These are phyloP conservation scores for Aquilaria agallochum DNA, from an alignment of 441 rosid species.

Conservation along the genomic window DNA sequence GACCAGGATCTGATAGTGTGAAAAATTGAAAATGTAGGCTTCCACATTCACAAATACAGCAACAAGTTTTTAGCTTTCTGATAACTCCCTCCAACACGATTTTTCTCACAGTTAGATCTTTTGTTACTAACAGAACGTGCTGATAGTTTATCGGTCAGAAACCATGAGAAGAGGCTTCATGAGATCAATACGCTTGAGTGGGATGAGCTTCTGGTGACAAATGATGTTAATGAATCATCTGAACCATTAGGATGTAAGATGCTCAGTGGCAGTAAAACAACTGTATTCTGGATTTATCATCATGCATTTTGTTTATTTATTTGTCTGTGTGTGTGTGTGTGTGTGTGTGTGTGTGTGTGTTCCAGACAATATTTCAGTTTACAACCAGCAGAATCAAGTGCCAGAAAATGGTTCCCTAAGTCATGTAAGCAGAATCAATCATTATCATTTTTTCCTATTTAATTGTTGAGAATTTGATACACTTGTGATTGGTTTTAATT, in stretches of 20 bases:
- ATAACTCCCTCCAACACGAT: constrained; percentile 1
- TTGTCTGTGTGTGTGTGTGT: constrained; percentile 4
- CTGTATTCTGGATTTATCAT: constrained; percentile 8
- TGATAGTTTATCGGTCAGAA: constrained; percentile 36
- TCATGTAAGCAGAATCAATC: constrained; percentile 42
- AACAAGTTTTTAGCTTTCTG: not conserved
- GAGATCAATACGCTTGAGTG: constrained; percentile 97
- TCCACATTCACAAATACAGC: not conserved
- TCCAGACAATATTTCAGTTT: constrained; percentile 45
- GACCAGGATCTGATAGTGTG: not conserved
- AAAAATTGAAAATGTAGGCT: no score
- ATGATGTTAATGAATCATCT: constrained; percentile 37
- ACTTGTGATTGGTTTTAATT: not conserved
- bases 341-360: constrained; percentile 12
- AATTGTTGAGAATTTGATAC: constrained; percentile 8
- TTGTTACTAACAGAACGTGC: constrained; percentile 44
- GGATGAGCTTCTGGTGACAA: constrained; percentile 81
- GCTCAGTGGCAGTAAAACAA: constrained; percentile 1
- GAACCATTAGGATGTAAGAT: constrained; percentile 45
- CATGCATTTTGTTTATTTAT: constrained; percentile 10
- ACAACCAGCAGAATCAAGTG: constrained; percentile 43
- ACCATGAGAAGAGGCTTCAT: constrained; percentile 76
- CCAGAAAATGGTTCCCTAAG: constrained; percentile 27
- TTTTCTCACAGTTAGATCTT: constrained; percentile 18
- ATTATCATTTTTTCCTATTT: constrained; percentile 10